Conservation (phyloP, 1,284 basidiomycete species). For the Sutorius eximius region DNA sequence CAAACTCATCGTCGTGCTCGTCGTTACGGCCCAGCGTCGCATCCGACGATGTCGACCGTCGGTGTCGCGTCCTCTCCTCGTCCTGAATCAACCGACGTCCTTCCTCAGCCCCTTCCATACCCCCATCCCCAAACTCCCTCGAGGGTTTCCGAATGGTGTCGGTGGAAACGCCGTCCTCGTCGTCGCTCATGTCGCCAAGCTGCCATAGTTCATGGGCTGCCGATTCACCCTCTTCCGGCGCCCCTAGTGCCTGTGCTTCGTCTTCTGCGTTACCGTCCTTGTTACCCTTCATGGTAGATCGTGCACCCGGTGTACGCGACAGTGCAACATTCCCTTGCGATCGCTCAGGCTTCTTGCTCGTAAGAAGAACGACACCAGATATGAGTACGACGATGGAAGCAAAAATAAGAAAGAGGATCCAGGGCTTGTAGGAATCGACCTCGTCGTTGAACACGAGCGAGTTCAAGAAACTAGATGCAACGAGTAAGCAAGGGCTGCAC, state of each 20-base stretch:
- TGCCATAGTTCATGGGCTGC: conserved; percentile 57
- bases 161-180: conserved; percentile 40
- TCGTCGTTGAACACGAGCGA: conserved; percentile 80
- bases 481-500: conserved; percentile 9
- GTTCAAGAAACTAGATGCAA: conserved; percentile 55
- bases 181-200: conserved; percentile 65
- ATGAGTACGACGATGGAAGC: conserved; percentile 82
- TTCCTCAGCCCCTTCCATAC: conserved; percentile 17
- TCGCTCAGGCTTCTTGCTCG: conserved; percentile 78
- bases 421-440: conserved; percentile 78
- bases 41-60: conserved; percentile 41
- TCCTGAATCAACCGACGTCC: conserved; percentile 25
- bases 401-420: conserved; percentile 86
- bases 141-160: conserved; percentile 10
- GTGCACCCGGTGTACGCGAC: conserved; percentile 11
- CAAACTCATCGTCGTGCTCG: conserved; percentile 37
- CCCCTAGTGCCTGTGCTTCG: conserved; percentile 40
- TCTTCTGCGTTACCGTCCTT: conserved; percentile 24
- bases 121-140: conserved; percentile 4
- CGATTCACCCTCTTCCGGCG: conserved; percentile 39
- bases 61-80: conserved; percentile 26
- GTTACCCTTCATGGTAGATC: conserved; percentile 20
- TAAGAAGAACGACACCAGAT: conserved; percentile 81
- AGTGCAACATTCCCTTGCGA: conserved; percentile 17
- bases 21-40: conserved; percentile 38